Evolutionary conservation across 805 yeast species (phyloP).

Genomic region (Schwanniomyces sp.): DNA sequence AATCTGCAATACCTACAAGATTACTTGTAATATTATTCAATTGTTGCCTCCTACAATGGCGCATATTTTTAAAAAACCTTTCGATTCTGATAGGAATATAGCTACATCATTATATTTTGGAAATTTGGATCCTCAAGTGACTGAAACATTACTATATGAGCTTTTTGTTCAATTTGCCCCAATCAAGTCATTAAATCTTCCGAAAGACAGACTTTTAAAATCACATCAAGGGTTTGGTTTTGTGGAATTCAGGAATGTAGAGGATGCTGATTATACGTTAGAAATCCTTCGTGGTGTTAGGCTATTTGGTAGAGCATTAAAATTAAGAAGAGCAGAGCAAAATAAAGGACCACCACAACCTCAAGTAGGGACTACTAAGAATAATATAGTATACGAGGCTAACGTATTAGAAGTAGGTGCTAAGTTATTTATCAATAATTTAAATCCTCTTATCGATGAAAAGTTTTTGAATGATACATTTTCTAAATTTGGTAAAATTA

Average conservation of each 20-base stretch:
- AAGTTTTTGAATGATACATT: conserved; percentile 57
- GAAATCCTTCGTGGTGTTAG: conserved; percentile 59
- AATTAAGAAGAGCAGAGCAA: conserved; percentile 53
- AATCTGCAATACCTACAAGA: background rate
- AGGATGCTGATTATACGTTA: conserved; percentile 71
- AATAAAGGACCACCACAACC: conserved; percentile 10
- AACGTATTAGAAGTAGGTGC: conserved; percentile 49
- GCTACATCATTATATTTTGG: conserved; percentile 77
- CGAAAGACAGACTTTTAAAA: conserved; percentile 71
- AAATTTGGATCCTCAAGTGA: conserved; percentile 73
- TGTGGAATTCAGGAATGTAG: conserved; percentile 59
- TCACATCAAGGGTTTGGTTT: conserved; percentile 88
- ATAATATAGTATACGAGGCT: conserved; percentile 9
- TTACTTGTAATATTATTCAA: background rate
- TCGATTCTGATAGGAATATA: conserved; percentile 52
- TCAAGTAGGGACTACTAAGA: conserved; percentile 11
- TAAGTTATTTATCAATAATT: conserved; percentile 53
- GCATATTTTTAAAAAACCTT: conserved; percentile 30
- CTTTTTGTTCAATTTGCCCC: conserved; percentile 86
- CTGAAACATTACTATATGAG: conserved; percentile 74
- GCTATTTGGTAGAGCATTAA: conserved; percentile 60
- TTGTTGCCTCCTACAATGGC: conserved; percentile 15
- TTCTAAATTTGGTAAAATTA: conserved; percentile 64
- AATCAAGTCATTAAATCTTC: conserved; percentile 65
- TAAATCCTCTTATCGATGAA: conserved; percentile 67